These are phyloP conservation scores for Metschnikowia baotianmanensis DNA, from an alignment of 805 yeast species.

Conservation along the genomic window DNA sequence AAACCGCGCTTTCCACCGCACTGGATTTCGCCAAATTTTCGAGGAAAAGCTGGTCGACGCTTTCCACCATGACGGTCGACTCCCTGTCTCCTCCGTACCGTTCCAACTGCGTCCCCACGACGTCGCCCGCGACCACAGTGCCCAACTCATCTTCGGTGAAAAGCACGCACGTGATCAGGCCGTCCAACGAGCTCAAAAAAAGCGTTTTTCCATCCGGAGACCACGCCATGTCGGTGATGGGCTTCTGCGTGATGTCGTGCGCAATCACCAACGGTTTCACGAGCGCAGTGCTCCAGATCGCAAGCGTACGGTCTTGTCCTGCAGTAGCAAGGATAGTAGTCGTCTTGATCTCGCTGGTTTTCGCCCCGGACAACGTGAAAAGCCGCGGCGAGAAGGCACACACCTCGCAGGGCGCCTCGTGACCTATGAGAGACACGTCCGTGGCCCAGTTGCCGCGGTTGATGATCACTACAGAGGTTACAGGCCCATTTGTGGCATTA, in stretches of 20 bases:
- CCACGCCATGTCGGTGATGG: conserved; percentile 91
- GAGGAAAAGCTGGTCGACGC: conserved; percentile 69
- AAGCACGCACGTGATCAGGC: conserved; percentile 64
- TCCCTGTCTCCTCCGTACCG: conserved; percentile 89
- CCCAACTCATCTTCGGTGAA: conserved; percentile 71
- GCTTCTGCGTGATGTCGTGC: conserved; percentile 66
- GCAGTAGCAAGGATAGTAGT: conserved; percentile 89
- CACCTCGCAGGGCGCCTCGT: conserved; percentile 83
- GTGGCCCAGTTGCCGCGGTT: conserved; percentile 80
- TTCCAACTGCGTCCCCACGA: conserved; percentile 66
- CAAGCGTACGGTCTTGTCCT: conserved; percentile 89
- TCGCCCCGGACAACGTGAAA: conserved; percentile 45
- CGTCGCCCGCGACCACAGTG: conserved; percentile 55
- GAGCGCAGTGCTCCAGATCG: conserved; percentile 79
- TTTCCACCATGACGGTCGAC: conserved; percentile 80
- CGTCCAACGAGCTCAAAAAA: conserved; percentile 82
- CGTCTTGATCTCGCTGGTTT: no score
- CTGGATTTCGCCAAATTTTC: conserved; percentile 4
- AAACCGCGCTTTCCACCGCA: no score
- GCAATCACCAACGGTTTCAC: conserved; percentile 80
- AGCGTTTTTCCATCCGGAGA: conserved; percentile 71
- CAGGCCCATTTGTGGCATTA: conserved; percentile 82
- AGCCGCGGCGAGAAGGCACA: conserved; percentile 71
- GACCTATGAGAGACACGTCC: conserved; percentile 73
- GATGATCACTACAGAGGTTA: conserved; percentile 67